A percentile compares a stretch with the other conserved stretches of the same genome.
phyloP scores from a whole-genome alignment of 495 filamentous ascomycete species.

The Choiromyces venosus region DNA sequence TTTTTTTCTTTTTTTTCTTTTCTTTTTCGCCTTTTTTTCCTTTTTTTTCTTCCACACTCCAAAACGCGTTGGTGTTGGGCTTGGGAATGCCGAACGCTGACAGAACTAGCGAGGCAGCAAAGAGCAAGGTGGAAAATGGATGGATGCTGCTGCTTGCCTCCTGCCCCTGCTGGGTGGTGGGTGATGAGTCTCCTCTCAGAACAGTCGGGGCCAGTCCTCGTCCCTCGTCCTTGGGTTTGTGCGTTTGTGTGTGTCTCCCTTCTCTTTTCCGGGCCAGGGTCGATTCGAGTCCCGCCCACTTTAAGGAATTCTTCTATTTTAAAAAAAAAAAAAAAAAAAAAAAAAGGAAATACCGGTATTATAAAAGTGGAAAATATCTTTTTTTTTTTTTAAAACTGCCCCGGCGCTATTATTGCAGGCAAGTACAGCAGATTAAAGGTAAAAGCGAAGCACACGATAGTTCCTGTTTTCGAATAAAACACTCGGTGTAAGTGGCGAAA shows the following conservation, averaged over 20 bases:
- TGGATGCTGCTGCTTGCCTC: neutral
- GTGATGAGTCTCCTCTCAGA: no score
- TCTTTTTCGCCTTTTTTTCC: neutral
- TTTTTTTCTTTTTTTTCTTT: neutral
- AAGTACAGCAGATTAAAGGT: neutral
- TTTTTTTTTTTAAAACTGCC: neutral
- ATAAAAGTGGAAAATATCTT: constrained; percentile 3
- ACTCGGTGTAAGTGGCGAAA: neutral
- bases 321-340: neutral
- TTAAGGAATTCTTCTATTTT: neutral
- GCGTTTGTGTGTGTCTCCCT: neutral
- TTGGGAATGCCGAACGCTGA: constrained; percentile 1
- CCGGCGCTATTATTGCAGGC: neutral
- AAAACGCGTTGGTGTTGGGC: constrained; percentile 1
- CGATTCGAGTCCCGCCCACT: neutral
- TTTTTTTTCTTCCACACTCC: neutral
- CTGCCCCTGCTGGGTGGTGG: neutral
- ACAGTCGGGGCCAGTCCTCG: no score
- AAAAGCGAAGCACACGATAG: neutral
- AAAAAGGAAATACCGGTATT: constrained; percentile 3
- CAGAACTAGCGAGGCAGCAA: constrained; percentile 2
- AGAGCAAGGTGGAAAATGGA: neutral
- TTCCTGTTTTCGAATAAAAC: neutral
- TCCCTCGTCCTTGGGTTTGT: neutral
- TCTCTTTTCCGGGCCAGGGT: neutral